Conservation (phyloP, 495 filamentous ascomycete genomes). For the Talaromyces nanjingensis region DNA sequence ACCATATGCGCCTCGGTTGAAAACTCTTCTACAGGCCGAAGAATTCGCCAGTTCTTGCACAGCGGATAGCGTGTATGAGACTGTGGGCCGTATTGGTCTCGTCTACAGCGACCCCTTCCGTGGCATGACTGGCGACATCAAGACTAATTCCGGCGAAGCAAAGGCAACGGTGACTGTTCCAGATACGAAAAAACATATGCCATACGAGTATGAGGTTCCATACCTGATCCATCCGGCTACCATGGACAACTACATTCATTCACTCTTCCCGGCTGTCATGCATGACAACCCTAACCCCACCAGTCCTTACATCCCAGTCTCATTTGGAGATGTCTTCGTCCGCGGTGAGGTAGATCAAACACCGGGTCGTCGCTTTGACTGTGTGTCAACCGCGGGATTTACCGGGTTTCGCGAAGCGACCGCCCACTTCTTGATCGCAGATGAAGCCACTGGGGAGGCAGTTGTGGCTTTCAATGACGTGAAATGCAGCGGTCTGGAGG, state of each 20-base stretch:
- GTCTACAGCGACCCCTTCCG: background rate
- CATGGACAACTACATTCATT: slow-evolving; percentile 38
- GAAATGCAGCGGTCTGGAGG: no score
- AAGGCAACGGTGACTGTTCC: slow-evolving; percentile 24
- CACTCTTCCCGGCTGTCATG: slow-evolving; percentile 12
- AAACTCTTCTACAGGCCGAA: no score
- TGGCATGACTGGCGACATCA: no score
- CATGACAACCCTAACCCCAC: background rate
- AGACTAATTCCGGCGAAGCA: background rate
- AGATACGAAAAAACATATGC: slow-evolving; percentile 43
- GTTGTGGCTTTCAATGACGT: no score
- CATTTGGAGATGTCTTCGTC: slow-evolving; percentile 19
- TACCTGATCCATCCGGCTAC: slow-evolving; percentile 39
- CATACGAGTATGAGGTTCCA: slow-evolving; percentile 32
- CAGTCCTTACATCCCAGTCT: slow-evolving; percentile 23
- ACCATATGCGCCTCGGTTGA: no score
- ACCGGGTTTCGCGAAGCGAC: no score
- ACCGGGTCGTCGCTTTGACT: slow-evolving; percentile 15
- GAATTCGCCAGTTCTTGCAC: no score
- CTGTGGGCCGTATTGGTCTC: background rate
- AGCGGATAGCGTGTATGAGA: background rate
- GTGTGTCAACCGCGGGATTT: slow-evolving; percentile 7
- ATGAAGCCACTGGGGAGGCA: no score
- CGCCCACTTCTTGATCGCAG: no score
- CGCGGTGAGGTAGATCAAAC: slow-evolving; percentile 10